These are phyloP conservation scores for Aspergillus vadensis DNA, from an alignment of 2,329 filamentous ascomycete species.

Conservation along the genomic window DNA sequence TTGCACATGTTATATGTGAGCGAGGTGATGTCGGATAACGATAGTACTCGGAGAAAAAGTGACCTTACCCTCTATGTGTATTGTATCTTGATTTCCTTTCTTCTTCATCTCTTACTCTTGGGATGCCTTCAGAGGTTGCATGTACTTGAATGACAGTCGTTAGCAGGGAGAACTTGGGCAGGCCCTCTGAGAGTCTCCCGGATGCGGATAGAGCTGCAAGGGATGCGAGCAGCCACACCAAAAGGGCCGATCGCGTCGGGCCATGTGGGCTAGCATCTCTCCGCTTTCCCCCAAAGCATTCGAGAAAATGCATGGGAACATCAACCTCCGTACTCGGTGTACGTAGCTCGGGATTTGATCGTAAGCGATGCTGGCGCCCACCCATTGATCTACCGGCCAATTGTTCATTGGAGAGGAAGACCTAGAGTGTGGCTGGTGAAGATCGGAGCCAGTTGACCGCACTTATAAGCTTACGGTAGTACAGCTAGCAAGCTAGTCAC, in stretches of 20 bases:
- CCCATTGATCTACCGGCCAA: too few relatives aligned
- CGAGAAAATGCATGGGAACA: background rate
- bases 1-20: background rate
- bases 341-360: too few relatives aligned
- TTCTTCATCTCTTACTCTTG: background rate
- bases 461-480: too few relatives aligned
- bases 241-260: background rate
- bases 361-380: too few relatives aligned
- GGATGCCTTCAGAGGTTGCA: background rate
- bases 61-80: background rate
- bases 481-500: too few relatives aligned
- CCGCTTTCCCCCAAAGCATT: background rate
- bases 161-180: background rate
- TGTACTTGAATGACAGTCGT: too few relatives aligned
- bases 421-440: too few relatives aligned
- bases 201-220: background rate
- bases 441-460: too few relatives aligned
- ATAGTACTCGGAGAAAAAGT: background rate
- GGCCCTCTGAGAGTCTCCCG: background rate
- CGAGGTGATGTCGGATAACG: background rate
- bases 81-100: background rate
- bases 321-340: background rate
- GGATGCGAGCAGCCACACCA: background rate
- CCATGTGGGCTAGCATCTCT: background rate
- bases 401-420: too few relatives aligned